phyloP scores from a whole-genome alignment of 345 rosid species.

The Melaleuca alternifolia region DNA sequence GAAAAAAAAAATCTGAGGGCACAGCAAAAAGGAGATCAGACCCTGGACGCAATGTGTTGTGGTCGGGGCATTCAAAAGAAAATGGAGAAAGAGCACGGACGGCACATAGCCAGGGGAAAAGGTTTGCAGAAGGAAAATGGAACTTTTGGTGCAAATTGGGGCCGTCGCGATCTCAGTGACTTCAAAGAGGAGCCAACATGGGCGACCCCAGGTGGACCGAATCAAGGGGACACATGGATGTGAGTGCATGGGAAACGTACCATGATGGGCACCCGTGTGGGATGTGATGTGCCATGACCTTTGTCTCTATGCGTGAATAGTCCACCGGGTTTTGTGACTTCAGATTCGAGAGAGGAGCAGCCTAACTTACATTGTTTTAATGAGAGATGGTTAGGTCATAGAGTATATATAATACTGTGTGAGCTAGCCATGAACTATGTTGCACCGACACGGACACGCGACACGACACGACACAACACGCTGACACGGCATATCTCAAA shows the following conservation, averaged over 20 bases:
- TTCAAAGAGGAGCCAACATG: background rate
- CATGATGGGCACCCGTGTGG: background rate
- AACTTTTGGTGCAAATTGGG: background rate
- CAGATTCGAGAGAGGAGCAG: background rate
- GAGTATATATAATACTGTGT: too few species aligned
- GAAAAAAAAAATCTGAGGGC: background rate
- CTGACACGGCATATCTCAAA: too few species aligned
- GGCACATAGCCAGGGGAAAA: background rate
- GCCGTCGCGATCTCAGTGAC: background rate
- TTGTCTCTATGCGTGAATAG: background rate
- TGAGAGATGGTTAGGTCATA: background rate
- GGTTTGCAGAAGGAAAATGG: background rate
- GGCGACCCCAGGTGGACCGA: conserved; percentile 10
- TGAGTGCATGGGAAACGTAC: background rate
- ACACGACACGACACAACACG: too few species aligned
- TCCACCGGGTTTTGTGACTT: background rate
- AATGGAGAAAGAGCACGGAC: background rate
- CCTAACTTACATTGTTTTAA: background rate
- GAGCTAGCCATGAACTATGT: too few species aligned
- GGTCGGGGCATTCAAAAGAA: background rate
- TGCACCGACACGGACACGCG: too few species aligned
- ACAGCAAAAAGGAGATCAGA: background rate
- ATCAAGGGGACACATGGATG: conserved; percentile 13
- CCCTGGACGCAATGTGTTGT: background rate
- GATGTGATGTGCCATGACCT: background rate